Conservation (phyloP, 495 filamentous ascomycete genomes). For the Terfezia claveryi region DNA sequence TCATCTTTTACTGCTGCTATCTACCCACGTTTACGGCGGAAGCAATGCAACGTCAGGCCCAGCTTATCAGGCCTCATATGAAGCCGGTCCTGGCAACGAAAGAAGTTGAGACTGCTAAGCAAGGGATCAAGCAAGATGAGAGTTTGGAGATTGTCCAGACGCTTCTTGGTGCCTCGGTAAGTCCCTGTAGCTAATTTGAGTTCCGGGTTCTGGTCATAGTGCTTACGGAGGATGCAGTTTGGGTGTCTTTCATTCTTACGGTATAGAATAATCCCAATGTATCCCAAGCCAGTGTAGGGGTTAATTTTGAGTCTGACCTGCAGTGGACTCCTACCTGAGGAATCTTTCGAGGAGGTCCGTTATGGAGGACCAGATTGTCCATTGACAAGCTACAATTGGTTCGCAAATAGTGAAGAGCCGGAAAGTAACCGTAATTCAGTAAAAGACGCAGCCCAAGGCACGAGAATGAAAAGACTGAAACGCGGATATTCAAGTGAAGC, state of each 20-base stretch:
- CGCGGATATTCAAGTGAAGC: slow-evolving; percentile 15
- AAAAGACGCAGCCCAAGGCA: slow-evolving; percentile 2
- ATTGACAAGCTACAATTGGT: slow-evolving; percentile 9
- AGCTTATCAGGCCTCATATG: no score
- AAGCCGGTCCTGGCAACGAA: no score
- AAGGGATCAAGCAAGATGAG: slow-evolving; percentile 17
- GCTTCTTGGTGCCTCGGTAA: slow-evolving; percentile 16
- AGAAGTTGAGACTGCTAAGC: not conserved
- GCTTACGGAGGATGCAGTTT: no score
- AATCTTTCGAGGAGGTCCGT: slow-evolving; percentile 16
- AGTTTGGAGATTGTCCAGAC: slow-evolving; percentile 19
- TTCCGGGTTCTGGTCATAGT: not conserved
- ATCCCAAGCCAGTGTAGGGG: no score
- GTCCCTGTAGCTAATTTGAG: not conserved
- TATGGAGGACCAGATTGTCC: slow-evolving; percentile 9
- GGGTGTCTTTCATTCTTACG: not conserved
- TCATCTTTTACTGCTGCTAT: no score
- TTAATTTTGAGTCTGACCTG: no score
- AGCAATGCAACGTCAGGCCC: no score
- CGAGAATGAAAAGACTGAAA: slow-evolving; percentile 15
- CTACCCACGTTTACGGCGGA: no score
- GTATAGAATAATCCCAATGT: no score
- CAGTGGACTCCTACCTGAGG: slow-evolving; percentile 18
- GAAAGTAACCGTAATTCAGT: slow-evolving; percentile 4
- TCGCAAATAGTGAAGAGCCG: slow-evolving; percentile 7